Evolutionary conservation across 257 asterid genomes (phyloP), one percentile per base, ranked within the genome.

Genomic region (Echium plantagineum): DNA sequence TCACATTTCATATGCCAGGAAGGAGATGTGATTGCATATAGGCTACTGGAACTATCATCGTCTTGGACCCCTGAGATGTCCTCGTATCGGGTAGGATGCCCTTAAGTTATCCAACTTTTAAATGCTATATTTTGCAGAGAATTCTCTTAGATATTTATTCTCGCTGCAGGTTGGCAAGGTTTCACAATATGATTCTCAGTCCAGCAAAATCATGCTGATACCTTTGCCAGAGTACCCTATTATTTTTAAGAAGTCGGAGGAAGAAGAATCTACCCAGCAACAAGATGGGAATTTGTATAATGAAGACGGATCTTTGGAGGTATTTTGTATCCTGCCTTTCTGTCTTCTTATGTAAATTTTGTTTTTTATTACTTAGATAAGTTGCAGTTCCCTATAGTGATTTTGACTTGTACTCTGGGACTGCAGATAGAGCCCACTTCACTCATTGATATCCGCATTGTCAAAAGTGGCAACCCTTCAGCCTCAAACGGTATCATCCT

Each of bases 61-160:
- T 67, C 85, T 67, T 89, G 97, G 97, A 89, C 94, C 60, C 99
- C 99, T 22, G 97, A 85, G 78, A 78, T 83, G 63, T 83, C 96
- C 55, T 64, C 77, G 13, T 78, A 55, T 73, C 89, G 94, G 75
- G 99, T 93, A 93, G 66, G 55, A 17, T 61, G 63, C 19, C 52
- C 66, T 35, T 35, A 35, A 0, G 46, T 57, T 54, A 31, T 58
- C 46, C 59, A 61, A 60, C 56, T 38, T 22, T 62, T 58, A 52
- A 66, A 30, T 58, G 59, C 31, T 52, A n/a, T 13, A 18, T 19
- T n/a, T 57, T 61, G 59, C 46, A 21, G 49, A 47, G 21, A 18
- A 24, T 59, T n/a, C 46, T 52, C 16, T 69, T 61, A 35, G 60
- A 57, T 17, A 58, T 57, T 66, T 67, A 64, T 60, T 17, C 17